Evolutionary conservation across 2,329 filamentous ascomycete species (phyloP).

Genomic region (Penicillium sp.): DNA sequence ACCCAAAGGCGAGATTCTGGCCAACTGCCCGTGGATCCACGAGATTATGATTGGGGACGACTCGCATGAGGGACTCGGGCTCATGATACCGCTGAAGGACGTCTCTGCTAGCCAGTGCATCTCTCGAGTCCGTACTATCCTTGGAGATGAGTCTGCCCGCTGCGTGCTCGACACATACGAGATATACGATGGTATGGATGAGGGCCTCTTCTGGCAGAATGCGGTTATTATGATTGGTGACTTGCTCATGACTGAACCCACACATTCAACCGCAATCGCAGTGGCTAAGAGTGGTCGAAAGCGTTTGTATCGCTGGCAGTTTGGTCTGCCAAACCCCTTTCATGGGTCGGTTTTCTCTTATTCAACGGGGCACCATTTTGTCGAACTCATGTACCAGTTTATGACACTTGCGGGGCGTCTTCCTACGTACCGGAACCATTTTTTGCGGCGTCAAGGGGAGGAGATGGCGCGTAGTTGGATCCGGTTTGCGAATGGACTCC

Average conservation of each 20-base stretch:
- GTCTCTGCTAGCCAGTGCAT: background rate
- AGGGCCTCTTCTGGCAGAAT: background rate
- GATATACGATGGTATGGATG: background rate
- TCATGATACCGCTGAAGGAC: background rate
- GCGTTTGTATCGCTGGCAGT: background rate
- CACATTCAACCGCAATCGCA: background rate
- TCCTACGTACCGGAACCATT: background rate
- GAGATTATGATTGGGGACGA: background rate
- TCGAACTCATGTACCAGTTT: background rate
- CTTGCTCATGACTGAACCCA: background rate
- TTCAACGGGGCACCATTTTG: background rate
- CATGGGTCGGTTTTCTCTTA: background rate
- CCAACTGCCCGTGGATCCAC: background rate
- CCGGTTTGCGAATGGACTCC: background rate
- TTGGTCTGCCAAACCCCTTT: background rate
- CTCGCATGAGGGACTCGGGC: background rate
- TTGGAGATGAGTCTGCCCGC: background rate
- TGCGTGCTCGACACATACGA: background rate
- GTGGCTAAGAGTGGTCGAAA: background rate
- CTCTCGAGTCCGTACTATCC: background rate
- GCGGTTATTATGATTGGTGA: background rate
- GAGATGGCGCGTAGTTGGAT: background rate
- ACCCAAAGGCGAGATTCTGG: background rate
- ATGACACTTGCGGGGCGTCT: background rate
- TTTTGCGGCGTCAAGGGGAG: background rate